phyloP scores from a whole-genome alignment of 2,329 filamentous ascomycete genomes.

The Talaromyces sp. region DNA sequence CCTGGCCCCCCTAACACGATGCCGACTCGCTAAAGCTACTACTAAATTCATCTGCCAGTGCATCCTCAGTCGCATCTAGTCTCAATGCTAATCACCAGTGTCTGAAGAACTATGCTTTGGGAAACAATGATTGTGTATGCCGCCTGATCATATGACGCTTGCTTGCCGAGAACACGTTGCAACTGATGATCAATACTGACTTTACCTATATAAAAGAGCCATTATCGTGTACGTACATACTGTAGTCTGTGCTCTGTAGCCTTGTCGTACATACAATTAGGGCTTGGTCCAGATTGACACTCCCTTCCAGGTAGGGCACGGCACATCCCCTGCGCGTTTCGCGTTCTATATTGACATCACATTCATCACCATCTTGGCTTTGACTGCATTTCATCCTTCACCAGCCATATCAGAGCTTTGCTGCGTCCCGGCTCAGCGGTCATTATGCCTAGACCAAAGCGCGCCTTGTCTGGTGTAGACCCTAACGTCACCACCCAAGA shows the following conservation, averaged over 20 bases:
- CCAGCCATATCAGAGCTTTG: not conserved
- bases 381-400: not conserved
- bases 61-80: too few species aligned
- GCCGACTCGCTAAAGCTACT: too few species aligned
- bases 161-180: not conserved
- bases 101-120: not conserved
- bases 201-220: not conserved
- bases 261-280: not conserved
- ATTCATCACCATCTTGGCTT: not conserved
- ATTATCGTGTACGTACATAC: not conserved
- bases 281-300: not conserved
- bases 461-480: not conserved
- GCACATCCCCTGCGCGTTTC: not conserved
- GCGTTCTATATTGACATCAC: not conserved
- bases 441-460: slow-evolving; percentile 13
- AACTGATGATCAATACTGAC: not conserved
- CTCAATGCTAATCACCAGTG: not conserved
- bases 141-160: not conserved
- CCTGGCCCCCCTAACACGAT: too few species aligned
- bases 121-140: not conserved
- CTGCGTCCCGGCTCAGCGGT: not conserved
- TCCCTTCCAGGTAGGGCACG: not conserved
- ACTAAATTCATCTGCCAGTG: too few species aligned
- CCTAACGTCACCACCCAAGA: not conserved
- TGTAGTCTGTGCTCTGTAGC: not conserved